These are phyloP conservation scores for Hypoxylon cercidicola DNA, from an alignment of 495 filamentous ascomycete species.

Conservation along the genomic window DNA sequence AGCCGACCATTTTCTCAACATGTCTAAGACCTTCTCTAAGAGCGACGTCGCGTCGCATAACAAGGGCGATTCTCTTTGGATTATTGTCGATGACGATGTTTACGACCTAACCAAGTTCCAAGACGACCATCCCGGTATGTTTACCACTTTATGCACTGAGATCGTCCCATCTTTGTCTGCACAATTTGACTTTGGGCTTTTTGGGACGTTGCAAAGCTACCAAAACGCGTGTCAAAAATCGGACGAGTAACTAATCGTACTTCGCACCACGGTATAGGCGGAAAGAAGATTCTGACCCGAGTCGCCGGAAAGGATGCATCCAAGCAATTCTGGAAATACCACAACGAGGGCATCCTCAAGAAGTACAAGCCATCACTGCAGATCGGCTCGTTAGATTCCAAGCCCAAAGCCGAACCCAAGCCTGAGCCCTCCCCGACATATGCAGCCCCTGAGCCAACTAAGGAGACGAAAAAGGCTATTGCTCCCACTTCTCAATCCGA, in stretches of 20 bases:
- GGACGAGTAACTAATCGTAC: slow-evolving; percentile 13
- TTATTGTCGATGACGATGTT: slow-evolving; percentile 94
- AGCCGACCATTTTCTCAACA: slow-evolving; percentile 52
- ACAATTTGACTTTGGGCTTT: slow-evolving; percentile 17
- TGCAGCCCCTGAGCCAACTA: slow-evolving; percentile 61
- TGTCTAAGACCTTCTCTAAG: slow-evolving; percentile 88
- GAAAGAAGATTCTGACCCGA: slow-evolving; percentile 96
- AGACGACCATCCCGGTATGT: slow-evolving; percentile 87
- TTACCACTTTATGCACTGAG: not conserved
- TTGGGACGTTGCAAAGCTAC: slow-evolving; percentile 20
- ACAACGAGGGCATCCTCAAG: slow-evolving; percentile 92
- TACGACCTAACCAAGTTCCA: slow-evolving; percentile 96
- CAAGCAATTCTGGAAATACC: slow-evolving; percentile 99
- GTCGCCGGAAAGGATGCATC: slow-evolving; percentile 97
- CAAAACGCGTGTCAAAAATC: slow-evolving; percentile 28
- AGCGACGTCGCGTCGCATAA: slow-evolving; percentile 91
- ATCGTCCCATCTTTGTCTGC: slow-evolving; percentile 7
- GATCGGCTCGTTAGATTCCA: slow-evolving; percentile 89
- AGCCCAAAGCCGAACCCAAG: slow-evolving; percentile 66
- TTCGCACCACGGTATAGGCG: slow-evolving; percentile 64
- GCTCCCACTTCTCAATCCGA: slow-evolving; percentile 58
- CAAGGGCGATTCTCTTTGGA: slow-evolving; percentile 85
- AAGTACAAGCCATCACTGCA: slow-evolving; percentile 91
- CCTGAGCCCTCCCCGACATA: slow-evolving; percentile 61
- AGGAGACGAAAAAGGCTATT: slow-evolving; percentile 61